Percentiles rank a stretch among this genome's conserved stretches.
phyloP scores from a whole-genome alignment of 768 basidiomycete genomes.

The Termitomyces titanicus region DNA sequence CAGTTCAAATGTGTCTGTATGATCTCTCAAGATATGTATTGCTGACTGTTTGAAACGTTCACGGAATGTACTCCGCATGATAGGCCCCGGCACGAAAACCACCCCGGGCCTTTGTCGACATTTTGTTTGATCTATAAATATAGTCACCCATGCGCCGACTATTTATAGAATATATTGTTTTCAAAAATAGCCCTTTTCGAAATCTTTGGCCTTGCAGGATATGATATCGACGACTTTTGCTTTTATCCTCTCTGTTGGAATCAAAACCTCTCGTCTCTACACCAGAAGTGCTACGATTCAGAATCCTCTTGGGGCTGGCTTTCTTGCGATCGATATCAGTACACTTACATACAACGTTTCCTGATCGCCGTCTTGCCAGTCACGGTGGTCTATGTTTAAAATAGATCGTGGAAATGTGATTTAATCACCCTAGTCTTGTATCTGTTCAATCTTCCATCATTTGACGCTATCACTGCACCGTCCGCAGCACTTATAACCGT shows the following conservation, averaged over 20 bases:
- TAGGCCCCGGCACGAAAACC: too few species aligned
- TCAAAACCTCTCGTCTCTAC: neutral
- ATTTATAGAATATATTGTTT: neutral
- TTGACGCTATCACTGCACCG: neutral
- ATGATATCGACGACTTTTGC: neutral
- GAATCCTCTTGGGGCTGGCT: neutral
- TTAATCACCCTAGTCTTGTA: neutral
- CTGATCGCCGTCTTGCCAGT: too few species aligned
- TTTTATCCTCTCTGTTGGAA: neutral
- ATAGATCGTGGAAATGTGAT: neutral
- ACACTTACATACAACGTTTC: too few species aligned
- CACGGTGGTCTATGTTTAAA: conserved; percentile 1
- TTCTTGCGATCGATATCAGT: too few species aligned
- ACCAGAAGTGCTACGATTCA: neutral
- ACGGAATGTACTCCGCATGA: too few species aligned
- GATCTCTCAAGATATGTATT: too few species aligned
- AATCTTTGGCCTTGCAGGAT: too few species aligned
- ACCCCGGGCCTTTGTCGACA: too few species aligned
- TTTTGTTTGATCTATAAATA: too few species aligned
- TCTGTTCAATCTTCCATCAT: neutral
- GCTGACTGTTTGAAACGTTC: too few species aligned
- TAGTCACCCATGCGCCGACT: too few species aligned
- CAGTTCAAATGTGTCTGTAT: too few species aligned
- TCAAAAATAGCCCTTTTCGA: neutral
- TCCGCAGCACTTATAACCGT: neutral